Evolutionary conservation across 2,329 filamentous ascomycete species (phyloP).

Genomic region (Colletotrichum sp.): DNA sequence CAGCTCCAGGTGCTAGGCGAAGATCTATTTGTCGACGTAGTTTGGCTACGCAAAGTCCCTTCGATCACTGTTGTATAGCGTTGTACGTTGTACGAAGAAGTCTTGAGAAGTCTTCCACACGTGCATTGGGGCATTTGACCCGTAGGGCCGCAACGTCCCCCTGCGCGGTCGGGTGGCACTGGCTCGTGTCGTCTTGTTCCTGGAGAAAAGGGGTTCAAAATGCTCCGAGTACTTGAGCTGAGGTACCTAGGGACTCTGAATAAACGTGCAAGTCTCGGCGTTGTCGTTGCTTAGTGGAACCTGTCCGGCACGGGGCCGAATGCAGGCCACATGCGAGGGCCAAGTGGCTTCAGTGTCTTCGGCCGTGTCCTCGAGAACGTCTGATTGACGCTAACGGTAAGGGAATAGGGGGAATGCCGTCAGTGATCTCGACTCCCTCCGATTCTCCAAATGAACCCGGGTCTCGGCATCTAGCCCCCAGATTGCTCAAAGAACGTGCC

Average conservation of each 20-base stretch:
- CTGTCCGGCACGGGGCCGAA: conserved; percentile 4
- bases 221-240: not conserved
- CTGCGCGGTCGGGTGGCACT: not conserved
- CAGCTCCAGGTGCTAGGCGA: too few species aligned
- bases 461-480: conserved; percentile 3
- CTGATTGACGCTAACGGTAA: not conserved
- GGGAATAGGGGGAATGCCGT: not conserved
- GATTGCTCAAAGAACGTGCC: not conserved
- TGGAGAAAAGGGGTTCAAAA: not conserved
- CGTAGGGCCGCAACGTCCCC: not conserved
- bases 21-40: too few species aligned
- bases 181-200: not conserved
- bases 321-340: not conserved
- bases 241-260: not conserved
- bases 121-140: not conserved
- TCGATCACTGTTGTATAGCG: not conserved
- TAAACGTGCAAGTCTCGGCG: not conserved
- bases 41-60: not conserved
- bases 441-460: not conserved
- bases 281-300: not conserved
- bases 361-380: not conserved
- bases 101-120: not conserved
- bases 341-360: not conserved
- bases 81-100: not conserved
- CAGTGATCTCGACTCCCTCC: not conserved